A percentile compares a stretch with the other conserved stretches of the same genome.
Evolutionary conservation across 768 basidiomycete species (phyloP).

Genomic region (Leccinellum albellum): DNA sequence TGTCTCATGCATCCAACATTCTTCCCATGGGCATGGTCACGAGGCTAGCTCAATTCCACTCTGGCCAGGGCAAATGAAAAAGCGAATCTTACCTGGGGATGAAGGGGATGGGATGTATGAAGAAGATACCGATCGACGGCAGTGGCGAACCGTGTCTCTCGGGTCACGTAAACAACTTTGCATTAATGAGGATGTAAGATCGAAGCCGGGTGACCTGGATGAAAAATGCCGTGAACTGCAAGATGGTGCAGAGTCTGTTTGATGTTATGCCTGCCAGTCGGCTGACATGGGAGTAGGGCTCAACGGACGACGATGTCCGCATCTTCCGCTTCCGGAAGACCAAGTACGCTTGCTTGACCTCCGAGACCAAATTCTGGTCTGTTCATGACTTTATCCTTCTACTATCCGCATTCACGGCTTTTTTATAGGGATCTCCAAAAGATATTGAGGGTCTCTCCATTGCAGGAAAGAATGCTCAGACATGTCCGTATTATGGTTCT

Average conservation of each 20-base stretch:
- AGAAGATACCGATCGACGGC: conserved; percentile 21
- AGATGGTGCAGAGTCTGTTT: conserved; percentile 42
- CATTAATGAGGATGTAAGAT: conserved; percentile 77
- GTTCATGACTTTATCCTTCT: neutral
- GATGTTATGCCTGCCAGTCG: neutral
- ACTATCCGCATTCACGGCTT: neutral
- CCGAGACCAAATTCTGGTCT: conserved; percentile 80
- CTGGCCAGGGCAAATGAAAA: conserved; percentile 8
- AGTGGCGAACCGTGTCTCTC: conserved; percentile 70
- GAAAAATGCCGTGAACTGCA: conserved; percentile 84
- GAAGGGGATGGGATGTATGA: conserved; percentile 5
- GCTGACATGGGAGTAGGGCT: conserved; percentile 41
- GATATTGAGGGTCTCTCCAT: conserved; percentile 91
- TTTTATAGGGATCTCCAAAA: conserved; percentile 71
- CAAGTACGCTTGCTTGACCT: conserved; percentile 73
- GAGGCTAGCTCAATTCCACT: neutral
- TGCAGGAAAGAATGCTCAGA: conserved; percentile 61
- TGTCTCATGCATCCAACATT: conserved; percentile 13
- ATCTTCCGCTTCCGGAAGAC: conserved; percentile 68
- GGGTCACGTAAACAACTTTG: conserved; percentile 91
- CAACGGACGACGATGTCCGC: conserved; percentile 67
- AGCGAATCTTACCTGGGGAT: conserved; percentile 23
- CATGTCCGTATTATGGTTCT: conserved; percentile 93
- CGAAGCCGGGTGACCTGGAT: conserved; percentile 67
- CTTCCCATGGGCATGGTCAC: conserved; percentile 9